Evolutionary conservation across 257 asterid genomes (phyloP).

Genomic region (Solanum ossicruentum): DNA sequence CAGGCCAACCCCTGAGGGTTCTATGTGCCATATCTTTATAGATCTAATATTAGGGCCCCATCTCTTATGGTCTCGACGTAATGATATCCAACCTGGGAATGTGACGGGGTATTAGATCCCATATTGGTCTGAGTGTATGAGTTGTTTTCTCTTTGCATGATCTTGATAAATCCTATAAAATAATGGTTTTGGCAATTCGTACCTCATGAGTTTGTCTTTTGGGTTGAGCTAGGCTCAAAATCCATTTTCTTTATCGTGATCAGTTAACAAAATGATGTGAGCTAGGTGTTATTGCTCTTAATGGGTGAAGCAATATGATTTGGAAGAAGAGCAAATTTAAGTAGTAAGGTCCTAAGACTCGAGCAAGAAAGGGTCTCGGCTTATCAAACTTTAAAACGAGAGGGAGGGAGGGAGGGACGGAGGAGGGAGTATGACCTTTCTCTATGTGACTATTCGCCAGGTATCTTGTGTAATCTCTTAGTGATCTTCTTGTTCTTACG

Average conservation of each 20-base stretch:
- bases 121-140: not conserved
- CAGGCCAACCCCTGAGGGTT: no score
- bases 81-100: not conserved
- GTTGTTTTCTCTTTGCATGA: not conserved
- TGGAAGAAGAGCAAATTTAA: not conserved
- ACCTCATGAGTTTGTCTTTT: not conserved
- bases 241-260: not conserved
- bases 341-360: not conserved
- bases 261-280: not conserved
- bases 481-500: not conserved
- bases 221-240: not conserved
- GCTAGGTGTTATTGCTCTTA: not conserved
- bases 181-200: not conserved
- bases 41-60: not conserved
- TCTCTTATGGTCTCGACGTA: not conserved
- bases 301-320: not conserved
- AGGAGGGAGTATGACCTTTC: not conserved
- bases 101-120: not conserved
- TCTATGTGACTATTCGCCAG: not conserved
- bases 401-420: not conserved
- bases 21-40: not conserved
- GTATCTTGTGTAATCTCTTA: not conserved
- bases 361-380: not conserved
- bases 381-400: not conserved
- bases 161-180: not conserved